These are phyloP conservation scores for Eremothecium coryli DNA, from an alignment of 1,139 yeast genomes.

Conservation along the genomic window DNA sequence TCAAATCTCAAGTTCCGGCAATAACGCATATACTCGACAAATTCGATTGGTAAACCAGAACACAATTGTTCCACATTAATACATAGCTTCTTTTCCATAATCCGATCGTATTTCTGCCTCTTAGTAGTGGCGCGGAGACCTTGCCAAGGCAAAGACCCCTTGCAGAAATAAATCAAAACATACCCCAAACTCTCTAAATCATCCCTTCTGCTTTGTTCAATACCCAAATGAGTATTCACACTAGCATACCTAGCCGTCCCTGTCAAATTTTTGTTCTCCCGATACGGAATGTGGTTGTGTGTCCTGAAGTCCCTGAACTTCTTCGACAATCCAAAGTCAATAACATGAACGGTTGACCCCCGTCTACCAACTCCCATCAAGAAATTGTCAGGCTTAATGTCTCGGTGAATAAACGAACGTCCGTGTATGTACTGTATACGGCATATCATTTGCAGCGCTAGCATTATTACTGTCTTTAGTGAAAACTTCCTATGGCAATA, in stretches of 20 bases:
- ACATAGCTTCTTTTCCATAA: conserved; percentile 92
- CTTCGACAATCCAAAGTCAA: conserved; percentile 94
- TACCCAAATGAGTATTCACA: conserved; percentile 91
- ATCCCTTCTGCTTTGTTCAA: conserved; percentile 93
- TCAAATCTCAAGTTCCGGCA: conserved; percentile 87
- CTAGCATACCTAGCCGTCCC: conserved; percentile 98
- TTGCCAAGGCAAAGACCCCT: conserved; percentile 98
- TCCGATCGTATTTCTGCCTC: conserved; percentile 92
- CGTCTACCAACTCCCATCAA: conserved; percentile 77
- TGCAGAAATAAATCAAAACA: conserved; percentile 86
- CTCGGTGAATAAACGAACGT: conserved; percentile 84
- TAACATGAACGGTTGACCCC: conserved; percentile 91
- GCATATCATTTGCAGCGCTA: conserved; percentile 91
- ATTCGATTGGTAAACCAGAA: conserved; percentile 86
- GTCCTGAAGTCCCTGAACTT: conserved; percentile 92
- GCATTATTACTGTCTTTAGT: conserved; percentile 80
- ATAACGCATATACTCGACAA: conserved; percentile 79
- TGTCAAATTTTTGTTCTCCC: conserved; percentile 91
- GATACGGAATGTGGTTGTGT: conserved; percentile 87
- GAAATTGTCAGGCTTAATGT: conserved; percentile 65
- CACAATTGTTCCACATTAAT: conserved; percentile 85
- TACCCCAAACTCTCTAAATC: conserved; percentile 93
- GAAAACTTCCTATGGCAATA: conserved; percentile 92
- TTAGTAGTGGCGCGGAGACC: conserved; percentile 95
- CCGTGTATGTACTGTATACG: conserved; percentile 95